Percentiles rank a stretch among this genome's conserved stretches.
Conservation (phyloP, 768 basidiomycete genomes). For the Russula abietina region DNA sequence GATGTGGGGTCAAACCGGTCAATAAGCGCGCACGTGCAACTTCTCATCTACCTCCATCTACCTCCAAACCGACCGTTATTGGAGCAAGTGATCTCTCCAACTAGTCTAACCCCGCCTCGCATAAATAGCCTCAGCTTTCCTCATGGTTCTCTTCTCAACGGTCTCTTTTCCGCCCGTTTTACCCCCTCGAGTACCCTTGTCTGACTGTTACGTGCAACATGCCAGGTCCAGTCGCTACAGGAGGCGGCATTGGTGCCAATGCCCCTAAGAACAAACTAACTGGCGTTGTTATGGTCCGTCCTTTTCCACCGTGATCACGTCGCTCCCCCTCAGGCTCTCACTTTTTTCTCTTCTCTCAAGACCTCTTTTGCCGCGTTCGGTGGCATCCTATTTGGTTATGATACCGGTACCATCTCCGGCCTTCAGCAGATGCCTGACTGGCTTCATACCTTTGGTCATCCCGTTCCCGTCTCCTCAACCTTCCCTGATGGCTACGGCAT, state of each 20-base stretch:
- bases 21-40: too few species aligned
- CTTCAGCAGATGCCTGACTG: conserved; percentile 61
- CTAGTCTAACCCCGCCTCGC: neutral
- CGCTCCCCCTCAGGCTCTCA: neutral
- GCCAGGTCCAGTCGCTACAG: conserved; percentile 21
- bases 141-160: conserved; percentile 3
- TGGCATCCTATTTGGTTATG: conserved; percentile 55
- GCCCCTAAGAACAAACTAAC: conserved; percentile 27
- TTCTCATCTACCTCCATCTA: neutral
- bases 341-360: conserved; percentile 7
- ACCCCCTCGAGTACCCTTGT: neutral
- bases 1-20: too few species aligned
- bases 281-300: conserved; percentile 34
- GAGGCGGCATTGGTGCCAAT: conserved; percentile 22
- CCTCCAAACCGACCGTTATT: neutral
- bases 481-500: conserved; percentile 32
- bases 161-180: neutral
- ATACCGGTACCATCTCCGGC: conserved; percentile 80
- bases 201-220: conserved; percentile 14
- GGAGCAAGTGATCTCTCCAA: neutral
- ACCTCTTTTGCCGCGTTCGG: conserved; percentile 37
- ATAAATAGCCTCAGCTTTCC: conserved; percentile 11
- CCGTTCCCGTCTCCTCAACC: conserved; percentile 24
- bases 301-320: neutral
- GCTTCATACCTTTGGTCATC: conserved; percentile 45